phyloP scores from a whole-genome alignment of 1,284 basidiomycete genomes.

The Gomphus bonarii region DNA sequence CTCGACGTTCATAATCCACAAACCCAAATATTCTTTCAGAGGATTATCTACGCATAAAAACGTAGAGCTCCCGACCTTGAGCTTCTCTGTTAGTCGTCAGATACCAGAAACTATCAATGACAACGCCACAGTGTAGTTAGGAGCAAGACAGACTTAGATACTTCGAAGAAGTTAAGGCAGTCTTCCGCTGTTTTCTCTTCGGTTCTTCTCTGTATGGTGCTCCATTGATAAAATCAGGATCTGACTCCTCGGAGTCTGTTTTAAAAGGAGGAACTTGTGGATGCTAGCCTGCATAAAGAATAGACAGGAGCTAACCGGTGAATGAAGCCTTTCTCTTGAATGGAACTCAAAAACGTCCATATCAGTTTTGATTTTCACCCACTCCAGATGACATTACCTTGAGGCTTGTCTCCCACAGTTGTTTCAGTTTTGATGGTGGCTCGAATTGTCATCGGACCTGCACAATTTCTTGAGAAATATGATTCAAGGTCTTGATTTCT shows the following conservation, averaged over 20 bases:
- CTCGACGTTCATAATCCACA: conserved; percentile 4
- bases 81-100: conserved; percentile 6
- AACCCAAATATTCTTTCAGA: conserved; percentile 18
- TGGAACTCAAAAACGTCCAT: background rate
- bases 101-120: too few relatives aligned
- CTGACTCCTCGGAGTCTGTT: conserved; percentile 15
- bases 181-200: conserved; percentile 8
- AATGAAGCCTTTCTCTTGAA: background rate
- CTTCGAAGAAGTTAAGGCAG: conserved; percentile 4
- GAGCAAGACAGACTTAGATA: background rate
- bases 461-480: background rate
- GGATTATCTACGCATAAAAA: conserved; percentile 13
- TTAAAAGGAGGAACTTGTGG: background rate
- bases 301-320: background rate
- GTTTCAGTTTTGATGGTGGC: background rate
- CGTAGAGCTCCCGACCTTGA: background rate
- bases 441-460: background rate
- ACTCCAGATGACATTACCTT: background rate
- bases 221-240: conserved; percentile 16
- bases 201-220: conserved; percentile 13
- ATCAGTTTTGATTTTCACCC: background rate
- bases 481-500: background rate
- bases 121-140: background rate
- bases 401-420: background rate
- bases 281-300: background rate